Base-by-base conservation (phyloP, 176 grass and related monocot genomes). In the Secale cereale region DNA sequence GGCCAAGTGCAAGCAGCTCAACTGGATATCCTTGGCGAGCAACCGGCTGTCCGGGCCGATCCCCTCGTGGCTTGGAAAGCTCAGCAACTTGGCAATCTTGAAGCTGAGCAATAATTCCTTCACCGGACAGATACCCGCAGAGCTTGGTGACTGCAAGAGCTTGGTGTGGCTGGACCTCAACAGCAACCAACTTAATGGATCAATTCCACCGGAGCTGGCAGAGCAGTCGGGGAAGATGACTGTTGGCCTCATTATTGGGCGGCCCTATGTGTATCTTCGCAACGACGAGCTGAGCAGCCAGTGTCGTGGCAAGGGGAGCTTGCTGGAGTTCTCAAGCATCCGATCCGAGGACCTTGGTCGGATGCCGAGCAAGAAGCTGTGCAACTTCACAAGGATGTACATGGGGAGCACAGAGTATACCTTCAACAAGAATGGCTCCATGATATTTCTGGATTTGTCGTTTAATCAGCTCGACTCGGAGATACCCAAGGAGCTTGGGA, bases 381-480 rank as follows among this genome's bases (percentile, higher is more conserved):
- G 95, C 84, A 94, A 98, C 82, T 98, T 94, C 87, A 93, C 87
- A 8, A 63, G 95, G 82, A 40, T 93, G 74, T 98, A 98, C 71
- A 90, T 98, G 89, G 95, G 95, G n/a, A 98, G 84, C 87, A 98
- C 87, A 0, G 88, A 88, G 74, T 94, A 91, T 36, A 98, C 92
- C 11, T 98, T 98, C 88, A 91, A 80, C 72, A 94, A 98, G 79
- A 98, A 98, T 77, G 95, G 95, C 31, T 94, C 95, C 35, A 94
- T 98, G 92, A 98, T 98, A 72, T 98, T 98, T 62, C 85, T 98
- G 10, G 95, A 98, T 79, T 90, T 98, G 81, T 98, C 95, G 8
- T 95, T 88, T 41, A 98, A 98, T 88, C 88, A 95, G 79, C 89
- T 98, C 0, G 73, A 88, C n/a, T 94, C 87, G 0, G 75, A 54